Evolutionary conservation across 345 rosid species (phyloP).

Genomic region (Pelargonium nanum): DNA sequence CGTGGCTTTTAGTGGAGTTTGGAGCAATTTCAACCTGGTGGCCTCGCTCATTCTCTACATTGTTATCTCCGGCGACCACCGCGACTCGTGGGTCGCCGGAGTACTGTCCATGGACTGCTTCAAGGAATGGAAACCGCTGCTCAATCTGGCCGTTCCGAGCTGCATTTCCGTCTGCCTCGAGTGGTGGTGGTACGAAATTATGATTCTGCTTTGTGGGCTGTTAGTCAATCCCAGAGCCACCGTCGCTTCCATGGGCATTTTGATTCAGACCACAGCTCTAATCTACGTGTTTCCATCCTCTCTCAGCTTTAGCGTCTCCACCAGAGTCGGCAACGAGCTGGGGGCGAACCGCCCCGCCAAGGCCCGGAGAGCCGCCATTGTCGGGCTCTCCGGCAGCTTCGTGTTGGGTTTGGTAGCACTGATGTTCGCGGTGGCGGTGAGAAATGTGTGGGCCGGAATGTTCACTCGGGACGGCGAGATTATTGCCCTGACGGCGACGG

Average conservation of each 20-base stretch:
- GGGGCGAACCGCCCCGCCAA: conserved; percentile 18
- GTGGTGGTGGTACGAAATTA: conserved; percentile 54
- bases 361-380: conserved; percentile 12
- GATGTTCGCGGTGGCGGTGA: conserved; percentile 13
- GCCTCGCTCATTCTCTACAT: conserved; percentile 23
- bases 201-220: conserved; percentile 36
- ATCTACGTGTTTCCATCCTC: conserved; percentile 46
- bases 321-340: conserved; percentile 34
- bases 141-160: conserved; percentile 32
- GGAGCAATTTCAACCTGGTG: conserved; percentile 30
- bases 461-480: conserved; percentile 18
- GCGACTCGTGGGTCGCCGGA: conserved; percentile 19
- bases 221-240: conserved; percentile 29
- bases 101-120: conserved; percentile 29
- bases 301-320: conserved; percentile 32
- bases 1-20: conserved; percentile 24
- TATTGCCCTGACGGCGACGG: conserved; percentile 12
- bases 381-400: conserved; percentile 12
- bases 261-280: conserved; percentile 35
- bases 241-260: conserved; percentile 39
- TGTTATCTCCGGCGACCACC: conserved; percentile 14
- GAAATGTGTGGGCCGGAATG: conserved; percentile 13
- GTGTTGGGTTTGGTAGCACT: conserved; percentile 13
- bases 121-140: conserved; percentile 24
- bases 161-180: conserved; percentile 39